These are phyloP conservation scores for Eremothecium cymbalariae DNA, from an alignment of 1,139 yeast species.

Conservation along the genomic window DNA sequence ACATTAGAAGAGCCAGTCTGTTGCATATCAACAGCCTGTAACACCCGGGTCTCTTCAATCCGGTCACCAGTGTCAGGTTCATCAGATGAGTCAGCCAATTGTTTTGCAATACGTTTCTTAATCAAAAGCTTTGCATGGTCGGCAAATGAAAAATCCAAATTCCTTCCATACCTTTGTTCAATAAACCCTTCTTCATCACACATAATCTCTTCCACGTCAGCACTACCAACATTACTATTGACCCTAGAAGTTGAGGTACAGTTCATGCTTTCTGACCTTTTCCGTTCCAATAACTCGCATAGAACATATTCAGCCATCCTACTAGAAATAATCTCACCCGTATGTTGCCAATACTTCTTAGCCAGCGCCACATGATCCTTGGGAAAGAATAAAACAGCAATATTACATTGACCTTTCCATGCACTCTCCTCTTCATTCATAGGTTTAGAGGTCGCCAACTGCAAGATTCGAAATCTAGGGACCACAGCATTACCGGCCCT, in stretches of 20 bases:
- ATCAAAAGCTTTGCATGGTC: conserved; percentile 68
- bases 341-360: conserved; percentile 90
- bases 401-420: conserved; percentile 52
- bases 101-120: conserved; percentile 66
- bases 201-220: conserved; percentile 20
- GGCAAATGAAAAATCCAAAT: conserved; percentile 68
- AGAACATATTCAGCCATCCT: conserved; percentile 79
- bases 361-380: conserved; percentile 48
- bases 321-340: conserved; percentile 92
- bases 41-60: conserved; percentile 7
- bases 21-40: too few species aligned
- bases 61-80: conserved; percentile 22
- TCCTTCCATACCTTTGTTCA: conserved; percentile 87
- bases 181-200: conserved; percentile 62
- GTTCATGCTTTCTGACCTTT: too few species aligned
- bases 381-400: conserved; percentile 68
- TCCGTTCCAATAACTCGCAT: conserved; percentile 42
- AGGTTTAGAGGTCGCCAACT: conserved; percentile 69
- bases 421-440: conserved; percentile 49
- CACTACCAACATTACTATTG: not conserved
- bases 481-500: conserved; percentile 10
- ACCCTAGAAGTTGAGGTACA: not conserved
- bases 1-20: conserved; percentile 4
- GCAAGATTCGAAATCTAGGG: conserved; percentile 59
- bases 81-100: conserved; percentile 38